Evolutionary conservation across 176 grass and related monocot genomes (phyloP).

Genomic region (Tillandsia fasciculata): DNA sequence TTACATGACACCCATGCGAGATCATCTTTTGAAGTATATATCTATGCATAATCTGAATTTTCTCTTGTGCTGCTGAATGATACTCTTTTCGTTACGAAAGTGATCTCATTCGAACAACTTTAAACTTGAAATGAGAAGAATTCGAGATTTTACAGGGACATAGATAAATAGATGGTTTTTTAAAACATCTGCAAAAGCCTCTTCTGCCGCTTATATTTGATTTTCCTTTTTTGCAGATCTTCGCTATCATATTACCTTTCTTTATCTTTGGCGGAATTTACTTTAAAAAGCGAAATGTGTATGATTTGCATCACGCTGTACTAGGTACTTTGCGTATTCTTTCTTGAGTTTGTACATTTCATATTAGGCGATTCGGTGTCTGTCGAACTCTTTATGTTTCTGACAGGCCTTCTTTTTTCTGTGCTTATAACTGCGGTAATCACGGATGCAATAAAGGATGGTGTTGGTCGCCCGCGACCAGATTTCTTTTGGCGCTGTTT

Average conservation of each 20-base stretch:
- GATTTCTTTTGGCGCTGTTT: conserved; percentile 6
- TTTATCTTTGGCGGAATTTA: conserved; percentile 53
- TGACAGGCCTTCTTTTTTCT: conserved; percentile 39
- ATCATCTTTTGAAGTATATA: too few species aligned
- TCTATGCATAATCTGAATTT: too few species aligned
- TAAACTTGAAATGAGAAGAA: too few species aligned
- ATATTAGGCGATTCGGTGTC: conserved; percentile 12
- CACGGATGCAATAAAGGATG: conserved; percentile 2
- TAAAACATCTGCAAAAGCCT: not conserved
- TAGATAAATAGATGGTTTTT: too few species aligned
- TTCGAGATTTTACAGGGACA: too few species aligned
- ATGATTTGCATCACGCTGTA: conserved; percentile 72
- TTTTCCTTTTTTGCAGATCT: conserved; percentile 35
- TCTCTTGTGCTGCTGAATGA: too few species aligned
- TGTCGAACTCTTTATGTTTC: conserved; percentile 10
- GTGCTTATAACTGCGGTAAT: conserved; percentile 1
- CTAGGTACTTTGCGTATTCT: conserved; percentile 30
- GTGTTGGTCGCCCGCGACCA: not conserved
- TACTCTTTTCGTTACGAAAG: too few species aligned
- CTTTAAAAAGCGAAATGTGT: conserved; percentile 64
- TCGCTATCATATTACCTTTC: conserved; percentile 48
- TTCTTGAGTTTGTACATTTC: not conserved
- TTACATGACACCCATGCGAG: too few species aligned
- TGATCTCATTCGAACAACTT: too few species aligned
- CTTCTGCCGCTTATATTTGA: conserved; percentile 9